Percentiles rank a stretch among this genome's conserved stretches.
These are phyloP conservation scores for Aspergillus carbonarius DNA, from an alignment of 2,329 filamentous ascomycete genomes.

Conservation along the genomic window DNA sequence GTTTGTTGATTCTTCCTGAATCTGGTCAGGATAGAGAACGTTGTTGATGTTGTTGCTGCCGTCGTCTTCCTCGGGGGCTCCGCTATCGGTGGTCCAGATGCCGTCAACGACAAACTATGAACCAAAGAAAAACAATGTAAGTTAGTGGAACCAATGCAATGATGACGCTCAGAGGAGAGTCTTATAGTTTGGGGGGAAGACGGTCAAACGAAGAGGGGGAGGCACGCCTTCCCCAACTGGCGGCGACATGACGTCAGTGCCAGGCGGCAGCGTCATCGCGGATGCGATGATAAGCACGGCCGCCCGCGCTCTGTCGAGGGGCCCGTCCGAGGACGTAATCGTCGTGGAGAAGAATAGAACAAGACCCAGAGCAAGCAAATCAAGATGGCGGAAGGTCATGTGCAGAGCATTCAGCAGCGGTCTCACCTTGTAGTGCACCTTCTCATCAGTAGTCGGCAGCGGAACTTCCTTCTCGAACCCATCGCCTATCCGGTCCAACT, in stretches of 20 bases:
- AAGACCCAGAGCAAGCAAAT: background rate
- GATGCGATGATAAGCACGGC: constrained; percentile 14
- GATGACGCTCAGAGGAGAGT: constrained; percentile 12
- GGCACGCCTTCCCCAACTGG: background rate
- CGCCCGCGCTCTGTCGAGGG: constrained; percentile 16
- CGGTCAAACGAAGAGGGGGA: constrained; percentile 13
- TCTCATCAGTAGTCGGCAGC: constrained; percentile 64
- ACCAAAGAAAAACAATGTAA: constrained; percentile 9
- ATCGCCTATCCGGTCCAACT: constrained; percentile 72
- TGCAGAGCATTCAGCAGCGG: constrained; percentile 8
- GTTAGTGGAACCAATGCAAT: constrained; percentile 15
- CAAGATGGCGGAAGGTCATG: constrained; percentile 8
- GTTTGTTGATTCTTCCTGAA: constrained; percentile 41
- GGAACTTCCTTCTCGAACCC: constrained; percentile 78
- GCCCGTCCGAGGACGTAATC: background rate
- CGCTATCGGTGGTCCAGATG: constrained; percentile 80
- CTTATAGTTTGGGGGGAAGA: constrained; percentile 22
- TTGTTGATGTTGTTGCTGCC: constrained; percentile 87
- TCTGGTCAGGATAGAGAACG: constrained; percentile 74
- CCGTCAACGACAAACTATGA: constrained; percentile 90
- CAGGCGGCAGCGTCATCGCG: constrained; percentile 31
- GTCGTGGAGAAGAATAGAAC: background rate
- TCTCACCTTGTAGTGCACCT: constrained; percentile 91
- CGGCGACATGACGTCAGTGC: constrained; percentile 22
- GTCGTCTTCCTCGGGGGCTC: constrained; percentile 79